Evolutionary conservation across 73 alveolate species (phyloP).

Genomic region (Tetrahymena elliotti): DNA sequence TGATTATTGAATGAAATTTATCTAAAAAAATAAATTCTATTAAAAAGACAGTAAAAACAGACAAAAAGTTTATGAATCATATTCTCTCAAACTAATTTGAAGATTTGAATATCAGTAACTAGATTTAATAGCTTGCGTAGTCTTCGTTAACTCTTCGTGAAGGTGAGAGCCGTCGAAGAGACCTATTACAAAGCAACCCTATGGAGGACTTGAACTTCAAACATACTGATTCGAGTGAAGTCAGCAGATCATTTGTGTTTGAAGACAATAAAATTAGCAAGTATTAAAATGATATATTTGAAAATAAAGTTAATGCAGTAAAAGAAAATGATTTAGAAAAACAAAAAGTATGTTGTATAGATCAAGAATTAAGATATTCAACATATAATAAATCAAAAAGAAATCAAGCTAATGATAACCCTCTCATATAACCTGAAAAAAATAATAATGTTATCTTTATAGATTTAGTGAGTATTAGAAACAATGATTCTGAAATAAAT

Average conservation of each 20-base stretch:
- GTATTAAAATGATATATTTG: neutral
- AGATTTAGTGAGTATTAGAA: neutral
- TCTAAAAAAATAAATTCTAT: neutral
- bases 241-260: neutral
- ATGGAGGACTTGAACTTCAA: neutral
- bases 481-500: neutral
- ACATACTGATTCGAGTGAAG: neutral
- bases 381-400: neutral
- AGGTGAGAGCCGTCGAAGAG: neutral
- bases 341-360: neutral
- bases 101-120: neutral
- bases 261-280: neutral
- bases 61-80: neutral
- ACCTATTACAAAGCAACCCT: neutral
- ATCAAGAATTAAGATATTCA: neutral
- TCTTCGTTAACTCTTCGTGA: neutral
- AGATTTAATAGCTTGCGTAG: neutral
- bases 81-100: neutral
- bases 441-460: neutral
- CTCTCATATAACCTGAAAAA: neutral
- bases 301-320: neutral
- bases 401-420: neutral
- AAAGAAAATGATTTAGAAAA: neutral
- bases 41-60: neutral
- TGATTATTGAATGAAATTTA: too few relatives aligned